Evolutionary conservation across 441 rosid species (phyloP), one percentile per base, ranked within the genome.

Genomic region (Biscutella laevigata): DNA sequence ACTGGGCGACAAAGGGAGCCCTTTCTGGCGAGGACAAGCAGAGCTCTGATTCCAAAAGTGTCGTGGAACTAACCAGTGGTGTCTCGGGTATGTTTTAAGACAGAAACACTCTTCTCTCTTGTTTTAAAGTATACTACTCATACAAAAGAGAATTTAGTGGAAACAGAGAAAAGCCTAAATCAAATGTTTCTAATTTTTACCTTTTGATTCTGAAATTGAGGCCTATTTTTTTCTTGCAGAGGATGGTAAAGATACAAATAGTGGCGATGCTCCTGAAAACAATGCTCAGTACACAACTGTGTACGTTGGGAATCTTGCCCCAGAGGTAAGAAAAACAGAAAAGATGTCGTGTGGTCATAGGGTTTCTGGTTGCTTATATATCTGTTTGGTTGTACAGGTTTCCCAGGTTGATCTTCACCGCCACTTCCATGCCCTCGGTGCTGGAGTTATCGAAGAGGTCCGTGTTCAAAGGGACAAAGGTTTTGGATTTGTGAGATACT

Each of bases 151-250:
- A 36, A 16, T 12, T 10, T 27, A 74, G 34, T 77, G 77, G 85
- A 90, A 73, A 43, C 84, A 84, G 21, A 88, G 86, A 71, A 70
- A 77, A 68, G 85, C 91, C 0, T n/a, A n/a, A n/a, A n/a, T 81
- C 80, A 54, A 76, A 83, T 59, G 87, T 74, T 64, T 44, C n/a
- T n/a, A n/a, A n/a, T 17, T n/a, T n/a, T n/a, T n/a, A n/a, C n/a
- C n/a, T n/a, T n/a, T n/a, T n/a, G n/a, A n/a, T n/a, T n/a, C n/a
- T n/a, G n/a, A n/a, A 43, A 64, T 59, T 43, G 25, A 42, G 40
- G 40, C 48, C 11, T 57, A n/a, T 21, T 84, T 84, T 86, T 84
- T 66, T 84, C 2, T 7, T 65, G 67, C 61, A 70, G 74, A 70
- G 44, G 74, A 64, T 42, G 68, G 67, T 39, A 66, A 70, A 49